Percentiles rank a stretch among this genome's conserved stretches.
Conservation (phyloP, 2,329 filamentous ascomycete species). For the Colletotrichum neosansevieriae region DNA sequence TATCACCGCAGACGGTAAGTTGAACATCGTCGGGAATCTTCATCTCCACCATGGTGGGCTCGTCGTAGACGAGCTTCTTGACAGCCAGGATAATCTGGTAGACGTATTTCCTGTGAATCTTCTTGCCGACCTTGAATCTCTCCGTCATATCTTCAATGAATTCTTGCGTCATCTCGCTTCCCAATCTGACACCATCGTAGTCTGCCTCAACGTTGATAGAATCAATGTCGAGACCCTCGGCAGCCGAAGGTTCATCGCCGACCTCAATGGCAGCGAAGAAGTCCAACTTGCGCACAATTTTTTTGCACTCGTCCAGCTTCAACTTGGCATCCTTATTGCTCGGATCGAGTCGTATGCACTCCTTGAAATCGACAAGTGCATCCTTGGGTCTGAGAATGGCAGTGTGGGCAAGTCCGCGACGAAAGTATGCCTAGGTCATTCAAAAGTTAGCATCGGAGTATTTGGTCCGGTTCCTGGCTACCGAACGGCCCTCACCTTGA, state of each 20-base stretch:
- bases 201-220: slow-evolving; percentile 83
- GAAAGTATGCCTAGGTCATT: slow-evolving; percentile 83
- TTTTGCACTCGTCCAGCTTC: slow-evolving; percentile 93
- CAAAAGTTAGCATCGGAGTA: slow-evolving; percentile 37
- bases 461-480: neutral
- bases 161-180: slow-evolving; percentile 90
- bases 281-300: slow-evolving; percentile 89
- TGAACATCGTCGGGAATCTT: slow-evolving; percentile 81
- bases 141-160: slow-evolving; percentile 98
- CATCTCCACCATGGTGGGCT: slow-evolving; percentile 97
- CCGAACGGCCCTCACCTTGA: slow-evolving; percentile 74
- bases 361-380: slow-evolving; percentile 91
- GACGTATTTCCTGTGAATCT: slow-evolving; percentile 94
- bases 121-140: slow-evolving; percentile 96
- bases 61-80: slow-evolving; percentile 89
- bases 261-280: slow-evolving; percentile 97
- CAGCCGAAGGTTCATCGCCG: slow-evolving; percentile 89
- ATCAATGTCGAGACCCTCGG: slow-evolving; percentile 89
- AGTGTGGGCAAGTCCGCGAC: slow-evolving; percentile 89
- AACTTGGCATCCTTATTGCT: slow-evolving; percentile 90
- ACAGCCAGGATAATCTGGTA: slow-evolving; percentile 95
- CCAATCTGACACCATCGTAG: slow-evolving; percentile 87
- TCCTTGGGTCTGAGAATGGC: slow-evolving; percentile 91
- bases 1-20: slow-evolving; percentile 96
- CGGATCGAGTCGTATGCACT: slow-evolving; percentile 88